These are phyloP conservation scores for Emmonsia crescens DNA, from an alignment of 2,329 filamentous ascomycete species.

Conservation along the genomic window DNA sequence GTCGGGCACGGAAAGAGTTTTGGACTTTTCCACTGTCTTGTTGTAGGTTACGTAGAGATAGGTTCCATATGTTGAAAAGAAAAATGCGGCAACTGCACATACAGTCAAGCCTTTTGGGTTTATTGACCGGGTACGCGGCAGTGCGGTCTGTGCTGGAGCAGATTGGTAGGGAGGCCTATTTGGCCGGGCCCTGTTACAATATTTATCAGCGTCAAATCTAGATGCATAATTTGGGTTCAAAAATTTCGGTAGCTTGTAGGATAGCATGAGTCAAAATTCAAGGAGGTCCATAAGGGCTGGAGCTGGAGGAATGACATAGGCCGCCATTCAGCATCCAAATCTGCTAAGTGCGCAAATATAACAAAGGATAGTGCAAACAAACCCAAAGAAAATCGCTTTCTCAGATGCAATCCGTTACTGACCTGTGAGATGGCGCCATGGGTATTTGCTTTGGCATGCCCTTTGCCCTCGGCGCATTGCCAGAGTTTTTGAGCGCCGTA, in stretches of 20 bases:
- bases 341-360: not conserved
- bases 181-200: slow-evolving; percentile 9
- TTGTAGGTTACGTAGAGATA: slow-evolving; percentile 35
- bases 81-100: slow-evolving; percentile 29
- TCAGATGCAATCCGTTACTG: slow-evolving; percentile 7
- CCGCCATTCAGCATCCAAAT: not conserved
- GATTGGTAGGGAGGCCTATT: slow-evolving; percentile 8
- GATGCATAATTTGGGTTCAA: not conserved
- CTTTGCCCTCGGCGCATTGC: not conserved
- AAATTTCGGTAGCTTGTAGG: not conserved
- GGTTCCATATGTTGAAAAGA: slow-evolving; percentile 33
- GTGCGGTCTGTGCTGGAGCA: slow-evolving; percentile 15
- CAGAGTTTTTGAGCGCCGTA: not conserved
- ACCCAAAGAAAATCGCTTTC: not conserved
- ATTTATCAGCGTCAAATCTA: not conserved
- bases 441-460: slow-evolving; percentile 8
- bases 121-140: slow-evolving; percentile 4
- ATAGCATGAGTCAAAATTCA: not conserved
- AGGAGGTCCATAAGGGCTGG: not conserved
- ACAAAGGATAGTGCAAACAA: not conserved
- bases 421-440: slow-evolving; percentile 7
- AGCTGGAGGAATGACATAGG: not conserved
- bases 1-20: slow-evolving; percentile 24
- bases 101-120: slow-evolving; percentile 23
- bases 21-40: slow-evolving; percentile 24